Evolutionary conservation across 208 protist species (phyloP).

Genomic region (Leishmania amazonensis): DNA sequence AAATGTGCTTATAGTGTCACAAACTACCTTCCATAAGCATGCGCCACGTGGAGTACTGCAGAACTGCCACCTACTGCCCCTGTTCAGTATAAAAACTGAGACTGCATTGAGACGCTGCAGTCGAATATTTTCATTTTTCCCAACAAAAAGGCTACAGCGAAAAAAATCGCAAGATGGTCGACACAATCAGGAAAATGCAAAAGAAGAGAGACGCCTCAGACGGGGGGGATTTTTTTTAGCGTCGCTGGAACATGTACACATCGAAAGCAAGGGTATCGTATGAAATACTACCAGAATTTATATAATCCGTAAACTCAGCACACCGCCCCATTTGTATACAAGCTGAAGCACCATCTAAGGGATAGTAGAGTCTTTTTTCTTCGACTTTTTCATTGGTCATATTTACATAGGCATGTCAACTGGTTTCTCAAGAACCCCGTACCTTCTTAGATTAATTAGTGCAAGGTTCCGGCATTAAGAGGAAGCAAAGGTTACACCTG

Average conservation of each 20-base stretch:
- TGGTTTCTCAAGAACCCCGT: neutral
- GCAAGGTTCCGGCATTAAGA: neutral
- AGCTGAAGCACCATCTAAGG: neutral
- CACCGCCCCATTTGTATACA: neutral
- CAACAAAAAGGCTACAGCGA: neutral
- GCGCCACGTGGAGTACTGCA: neutral
- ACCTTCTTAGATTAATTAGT: neutral
- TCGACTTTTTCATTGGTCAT: neutral
- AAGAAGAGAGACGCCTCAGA: neutral
- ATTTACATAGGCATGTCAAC: neutral
- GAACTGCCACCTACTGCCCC: neutral
- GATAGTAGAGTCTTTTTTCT: neutral
- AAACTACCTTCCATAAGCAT: neutral
- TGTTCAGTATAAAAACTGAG: neutral
- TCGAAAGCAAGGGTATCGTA: neutral
- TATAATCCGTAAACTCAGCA: neutral
- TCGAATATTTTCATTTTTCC: neutral
- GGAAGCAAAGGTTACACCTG: neutral
- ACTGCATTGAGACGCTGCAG: neutral
- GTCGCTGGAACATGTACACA: neutral
- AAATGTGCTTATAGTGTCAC: neutral
- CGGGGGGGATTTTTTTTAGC: neutral
- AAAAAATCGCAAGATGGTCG: neutral
- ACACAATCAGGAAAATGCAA: neutral
- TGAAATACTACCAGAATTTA: neutral